Conservation (phyloP, 768 basidiomycete species). For the Pholiota molesta region DNA sequence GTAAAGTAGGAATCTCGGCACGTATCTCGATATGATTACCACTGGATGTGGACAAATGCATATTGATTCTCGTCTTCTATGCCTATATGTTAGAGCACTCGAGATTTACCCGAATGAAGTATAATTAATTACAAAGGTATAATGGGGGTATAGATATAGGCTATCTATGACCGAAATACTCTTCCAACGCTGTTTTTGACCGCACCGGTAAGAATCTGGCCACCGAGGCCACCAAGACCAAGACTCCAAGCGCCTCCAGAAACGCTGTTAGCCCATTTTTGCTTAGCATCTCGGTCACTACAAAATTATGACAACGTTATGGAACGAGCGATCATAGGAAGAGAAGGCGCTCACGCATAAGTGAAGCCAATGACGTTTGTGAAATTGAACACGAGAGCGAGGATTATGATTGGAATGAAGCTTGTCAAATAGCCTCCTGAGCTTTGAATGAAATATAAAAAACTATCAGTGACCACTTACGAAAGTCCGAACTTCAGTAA, state of each 20-base stretch:
- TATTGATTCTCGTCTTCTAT: slow-evolving; percentile 8
- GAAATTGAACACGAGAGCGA: slow-evolving; percentile 95
- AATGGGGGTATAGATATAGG: neutral
- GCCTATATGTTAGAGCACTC: neutral
- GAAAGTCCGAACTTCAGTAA: slow-evolving; percentile 86
- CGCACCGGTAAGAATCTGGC: slow-evolving; percentile 79
- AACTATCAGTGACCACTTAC: slow-evolving; percentile 47
- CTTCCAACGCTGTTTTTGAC: slow-evolving; percentile 82
- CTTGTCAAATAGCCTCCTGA: slow-evolving; percentile 41
- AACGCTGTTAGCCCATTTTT: slow-evolving; percentile 82
- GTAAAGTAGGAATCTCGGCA: slow-evolving; percentile 8
- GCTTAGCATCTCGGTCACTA: slow-evolving; percentile 92
- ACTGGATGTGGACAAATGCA: slow-evolving; percentile 11
- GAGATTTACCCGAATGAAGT: neutral
- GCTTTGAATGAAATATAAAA: slow-evolving; percentile 8
- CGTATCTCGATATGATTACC: slow-evolving; percentile 8
- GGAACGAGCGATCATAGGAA: slow-evolving; percentile 3
- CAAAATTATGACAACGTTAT: slow-evolving; percentile 15
- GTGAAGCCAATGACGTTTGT: slow-evolving; percentile 97
- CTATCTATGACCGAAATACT: slow-evolving; percentile 58
- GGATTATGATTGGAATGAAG: slow-evolving; percentile 91
- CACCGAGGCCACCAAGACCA: slow-evolving; percentile 81
- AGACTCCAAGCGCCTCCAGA: slow-evolving; percentile 72
- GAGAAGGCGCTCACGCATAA: slow-evolving; percentile 67
- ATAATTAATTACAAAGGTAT: slow-evolving; percentile 2